These are phyloP conservation scores for Hericium rajendrae DNA, from an alignment of 768 basidiomycete species.

Conservation along the genomic window DNA sequence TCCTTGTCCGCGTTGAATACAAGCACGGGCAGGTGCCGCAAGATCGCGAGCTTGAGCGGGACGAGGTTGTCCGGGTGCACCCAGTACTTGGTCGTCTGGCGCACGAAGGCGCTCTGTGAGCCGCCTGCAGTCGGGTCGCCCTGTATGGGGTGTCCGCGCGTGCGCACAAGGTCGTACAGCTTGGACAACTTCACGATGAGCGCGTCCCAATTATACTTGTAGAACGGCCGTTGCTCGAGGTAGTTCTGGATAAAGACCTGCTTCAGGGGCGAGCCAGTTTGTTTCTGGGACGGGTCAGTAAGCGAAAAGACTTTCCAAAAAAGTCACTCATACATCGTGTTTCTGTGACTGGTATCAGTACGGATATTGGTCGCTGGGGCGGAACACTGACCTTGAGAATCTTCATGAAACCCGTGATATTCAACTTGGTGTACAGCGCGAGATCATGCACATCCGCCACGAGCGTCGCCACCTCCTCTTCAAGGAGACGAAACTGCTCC, in stretches of 20 bases:
- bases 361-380: not conserved
- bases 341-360: constrained; percentile 40
- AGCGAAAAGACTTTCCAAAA: not conserved
- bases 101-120: constrained; percentile 92
- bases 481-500: constrained; percentile 75
- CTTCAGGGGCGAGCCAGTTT: constrained; percentile 76
- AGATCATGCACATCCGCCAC: constrained; percentile 91
- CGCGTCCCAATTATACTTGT: constrained; percentile 93
- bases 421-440: constrained; percentile 90
- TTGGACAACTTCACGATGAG: constrained; percentile 94
- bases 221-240: constrained; percentile 91
- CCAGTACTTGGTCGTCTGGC: constrained; percentile 99
- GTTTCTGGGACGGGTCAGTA: constrained; percentile 54
- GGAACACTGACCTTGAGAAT: constrained; percentile 71
- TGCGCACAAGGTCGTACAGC: constrained; percentile 90
- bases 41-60: constrained; percentile 84
- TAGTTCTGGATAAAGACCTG: constrained; percentile 84
- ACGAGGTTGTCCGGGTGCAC: constrained; percentile 95
- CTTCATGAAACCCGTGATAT: constrained; percentile 98
- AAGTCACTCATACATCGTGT: constrained; percentile 65
- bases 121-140: constrained; percentile 95
- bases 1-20: constrained; percentile 94
- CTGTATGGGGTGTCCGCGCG: constrained; percentile 86
- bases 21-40: constrained; percentile 87
- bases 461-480: constrained; percentile 90